A percentile compares a stretch with the other conserved stretches of the same genome.
Evolutionary conservation across 2,329 filamentous ascomycete genomes (phyloP).

Genomic region (Tolypocladium sp.): DNA sequence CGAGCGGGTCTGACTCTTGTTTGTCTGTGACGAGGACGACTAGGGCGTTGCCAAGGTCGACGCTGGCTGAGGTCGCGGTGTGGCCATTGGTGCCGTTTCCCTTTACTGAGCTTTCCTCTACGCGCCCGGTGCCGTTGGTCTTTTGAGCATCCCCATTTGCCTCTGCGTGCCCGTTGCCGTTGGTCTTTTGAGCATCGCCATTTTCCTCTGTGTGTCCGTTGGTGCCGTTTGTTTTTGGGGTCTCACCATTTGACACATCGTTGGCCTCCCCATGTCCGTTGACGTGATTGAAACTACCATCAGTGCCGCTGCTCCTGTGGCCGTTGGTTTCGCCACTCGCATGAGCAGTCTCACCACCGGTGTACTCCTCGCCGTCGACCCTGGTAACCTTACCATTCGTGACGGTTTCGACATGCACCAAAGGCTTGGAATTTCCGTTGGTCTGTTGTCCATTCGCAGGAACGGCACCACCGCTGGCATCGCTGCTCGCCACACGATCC

Average conservation of each 20-base stretch:
- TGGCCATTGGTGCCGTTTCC: neutral
- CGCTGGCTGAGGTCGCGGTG: neutral
- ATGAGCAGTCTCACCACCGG: neutral
- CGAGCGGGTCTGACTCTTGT: slow-evolving; percentile 7
- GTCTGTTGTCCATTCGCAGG: no score
- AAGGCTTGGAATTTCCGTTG: neutral
- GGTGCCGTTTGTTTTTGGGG: neutral
- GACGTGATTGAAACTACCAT: neutral
- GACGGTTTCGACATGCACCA: neutral
- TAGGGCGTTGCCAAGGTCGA: slow-evolving; percentile 2
- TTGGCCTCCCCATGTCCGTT: neutral
- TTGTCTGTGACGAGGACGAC: slow-evolving; percentile 17
- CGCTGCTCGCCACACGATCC: neutral
- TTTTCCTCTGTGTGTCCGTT: neutral
- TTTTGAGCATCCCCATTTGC: neutral
- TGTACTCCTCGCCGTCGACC: neutral
- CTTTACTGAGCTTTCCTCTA: neutral
- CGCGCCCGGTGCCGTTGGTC: neutral
- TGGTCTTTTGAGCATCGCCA: neutral
- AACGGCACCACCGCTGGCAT: no score
- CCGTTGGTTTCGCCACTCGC: neutral
- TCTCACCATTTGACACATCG: neutral
- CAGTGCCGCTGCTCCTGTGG: neutral
- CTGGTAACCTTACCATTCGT: neutral
- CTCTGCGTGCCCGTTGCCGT: neutral